Evolutionary conservation across 2,329 filamentous ascomycete species (phyloP).

Genomic region (Fusarium cicatricum): DNA sequence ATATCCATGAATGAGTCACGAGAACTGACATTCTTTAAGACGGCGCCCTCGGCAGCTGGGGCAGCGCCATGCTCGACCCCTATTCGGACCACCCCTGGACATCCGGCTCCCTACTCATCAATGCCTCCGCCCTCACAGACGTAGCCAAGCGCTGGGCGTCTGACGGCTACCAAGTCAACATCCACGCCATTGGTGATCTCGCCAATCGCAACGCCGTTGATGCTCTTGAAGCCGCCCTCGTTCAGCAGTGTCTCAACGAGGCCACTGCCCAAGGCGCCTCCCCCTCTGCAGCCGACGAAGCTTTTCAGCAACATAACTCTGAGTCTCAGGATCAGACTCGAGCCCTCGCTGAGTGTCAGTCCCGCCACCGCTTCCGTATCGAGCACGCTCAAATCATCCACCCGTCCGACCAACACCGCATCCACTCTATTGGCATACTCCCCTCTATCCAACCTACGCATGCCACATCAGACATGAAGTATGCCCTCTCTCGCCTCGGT

Average conservation of each 20-base stretch:
- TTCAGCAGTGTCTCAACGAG: constrained; percentile 57
- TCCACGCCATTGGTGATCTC: constrained; percentile 76
- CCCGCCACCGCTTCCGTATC: constrained; percentile 68
- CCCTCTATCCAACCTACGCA: constrained; percentile 77
- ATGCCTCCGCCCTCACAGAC: constrained; percentile 63
- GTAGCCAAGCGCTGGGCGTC: constrained; percentile 66
- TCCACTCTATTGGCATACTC: constrained; percentile 67
- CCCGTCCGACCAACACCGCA: constrained; percentile 67
- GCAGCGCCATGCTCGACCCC: constrained; percentile 74
- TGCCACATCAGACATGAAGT: constrained; percentile 75
- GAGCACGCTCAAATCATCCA: constrained; percentile 77
- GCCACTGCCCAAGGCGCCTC: constrained; percentile 31
- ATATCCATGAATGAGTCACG: not conserved
- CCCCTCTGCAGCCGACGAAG: not conserved
- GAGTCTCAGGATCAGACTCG: constrained; percentile 22
- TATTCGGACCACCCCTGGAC: constrained; percentile 70
- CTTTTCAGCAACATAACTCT: not conserved
- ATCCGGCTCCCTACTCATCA: constrained; percentile 71
- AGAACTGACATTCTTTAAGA: constrained; percentile 52
- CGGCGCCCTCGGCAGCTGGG: constrained; percentile 75
- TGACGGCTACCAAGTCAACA: constrained; percentile 72
- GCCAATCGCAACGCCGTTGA: constrained; percentile 72
- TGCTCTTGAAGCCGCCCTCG: constrained; percentile 66
- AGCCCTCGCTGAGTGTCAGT: constrained; percentile 59
- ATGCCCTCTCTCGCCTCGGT: constrained; percentile 69